Evolutionary conservation across 495 filamentous ascomycete species (phyloP).

Genomic region (Staphylotrichum tortipilum): DNA sequence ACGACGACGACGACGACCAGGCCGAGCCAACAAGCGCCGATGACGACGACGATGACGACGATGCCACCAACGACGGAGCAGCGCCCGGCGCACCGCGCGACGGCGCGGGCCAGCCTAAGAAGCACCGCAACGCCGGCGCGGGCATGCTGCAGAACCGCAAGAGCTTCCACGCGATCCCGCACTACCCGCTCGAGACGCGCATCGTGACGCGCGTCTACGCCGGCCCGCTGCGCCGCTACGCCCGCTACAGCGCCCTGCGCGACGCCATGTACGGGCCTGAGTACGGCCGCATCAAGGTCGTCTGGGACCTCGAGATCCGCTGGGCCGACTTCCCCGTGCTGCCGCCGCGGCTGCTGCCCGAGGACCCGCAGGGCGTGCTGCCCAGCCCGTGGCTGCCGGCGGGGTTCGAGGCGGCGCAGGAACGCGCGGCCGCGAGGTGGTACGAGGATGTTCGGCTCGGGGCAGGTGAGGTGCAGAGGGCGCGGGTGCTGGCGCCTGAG

Average conservation of each 20-base stretch:
- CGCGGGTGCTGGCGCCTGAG: slow-evolving; percentile 14
- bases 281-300: slow-evolving; percentile 27
- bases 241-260: slow-evolving; percentile 32
- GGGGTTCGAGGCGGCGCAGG: slow-evolving; percentile 22
- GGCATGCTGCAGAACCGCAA: slow-evolving; percentile 22
- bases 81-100: slow-evolving; percentile 9
- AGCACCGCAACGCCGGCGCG: slow-evolving; percentile 13
- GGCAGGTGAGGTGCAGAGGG: slow-evolving; percentile 15
- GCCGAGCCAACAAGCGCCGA: slow-evolving; percentile 12
- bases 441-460: slow-evolving; percentile 21
- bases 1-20: not conserved
- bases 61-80: slow-evolving; percentile 16
- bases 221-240: slow-evolving; percentile 37
- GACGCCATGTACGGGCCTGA: slow-evolving; percentile 39
- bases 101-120: slow-evolving; percentile 12
- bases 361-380: slow-evolving; percentile 18
- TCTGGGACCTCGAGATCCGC: slow-evolving; percentile 32
- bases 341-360: slow-evolving; percentile 26
- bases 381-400: slow-evolving; percentile 35
- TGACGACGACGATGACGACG: slow-evolving; percentile 20
- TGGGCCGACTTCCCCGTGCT: slow-evolving; percentile 33
- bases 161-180: slow-evolving; percentile 29
- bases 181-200: slow-evolving; percentile 37
- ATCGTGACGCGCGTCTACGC: slow-evolving; percentile 40
- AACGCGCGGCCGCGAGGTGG: slow-evolving; percentile 21